A percentile compares a stretch with the other conserved stretches of the same genome.
Conservation (phyloP, 805 yeast genomes). For the Zygosaccharomyces kombuchaensis region DNA sequence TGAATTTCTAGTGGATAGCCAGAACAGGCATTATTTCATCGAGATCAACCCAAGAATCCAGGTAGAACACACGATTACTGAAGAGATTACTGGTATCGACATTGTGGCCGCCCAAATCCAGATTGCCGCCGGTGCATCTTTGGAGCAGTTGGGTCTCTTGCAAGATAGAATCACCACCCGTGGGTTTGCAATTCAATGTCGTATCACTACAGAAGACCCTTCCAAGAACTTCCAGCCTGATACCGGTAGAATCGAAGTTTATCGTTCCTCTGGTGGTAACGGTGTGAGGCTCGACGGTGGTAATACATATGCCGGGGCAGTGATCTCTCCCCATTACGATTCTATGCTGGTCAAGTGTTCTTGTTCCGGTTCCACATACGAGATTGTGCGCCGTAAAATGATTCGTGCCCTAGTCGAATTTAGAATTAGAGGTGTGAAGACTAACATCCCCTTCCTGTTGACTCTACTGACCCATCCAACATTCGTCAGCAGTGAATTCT, state of each 20-base stretch:
- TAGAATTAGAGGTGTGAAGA: constrained; percentile 98
- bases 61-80: constrained; percentile 98
- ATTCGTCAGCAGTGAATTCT: constrained; percentile 80
- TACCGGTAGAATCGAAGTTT: constrained; percentile 96
- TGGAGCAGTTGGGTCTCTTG: constrained; percentile 83
- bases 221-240: constrained; percentile 96
- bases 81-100: constrained; percentile 97
- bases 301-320: constrained; percentile 95
- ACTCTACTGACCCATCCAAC: constrained; percentile 88
- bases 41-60: constrained; percentile 98
- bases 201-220: constrained; percentile 98
- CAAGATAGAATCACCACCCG: constrained; percentile 94
- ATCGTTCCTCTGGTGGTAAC: constrained; percentile 98
- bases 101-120: constrained; percentile 98
- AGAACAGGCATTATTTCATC: constrained; percentile 93
- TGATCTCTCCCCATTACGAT: constrained; percentile 95
- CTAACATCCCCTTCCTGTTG: constrained; percentile 93
- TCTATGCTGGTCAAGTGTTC: constrained; percentile 97
- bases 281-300: constrained; percentile 99
- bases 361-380: constrained; percentile 95
- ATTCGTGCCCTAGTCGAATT: constrained; percentile 93
- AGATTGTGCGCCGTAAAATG: constrained; percentile 97
- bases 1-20: constrained; percentile 88
- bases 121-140: constrained; percentile 96
- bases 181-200: constrained; percentile 98